A percentile compares a stretch with the other conserved stretches of the same genome.
Evolutionary conservation across 192 early-diverging fungal species (phyloP).

Genomic region (Pilaira anomala): DNA sequence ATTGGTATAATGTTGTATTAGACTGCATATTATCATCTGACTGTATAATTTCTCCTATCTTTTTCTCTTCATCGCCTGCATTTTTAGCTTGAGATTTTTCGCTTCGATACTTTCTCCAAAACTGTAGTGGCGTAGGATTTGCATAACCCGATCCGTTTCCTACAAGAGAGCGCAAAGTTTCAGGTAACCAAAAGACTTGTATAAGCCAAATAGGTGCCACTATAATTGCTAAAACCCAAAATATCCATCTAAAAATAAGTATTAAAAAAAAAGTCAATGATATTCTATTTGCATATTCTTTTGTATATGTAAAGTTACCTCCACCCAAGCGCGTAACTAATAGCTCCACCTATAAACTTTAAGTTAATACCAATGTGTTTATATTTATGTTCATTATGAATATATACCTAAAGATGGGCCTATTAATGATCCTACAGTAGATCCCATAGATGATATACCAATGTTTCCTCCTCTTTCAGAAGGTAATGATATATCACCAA

Average conservation of each 20-base stretch:
- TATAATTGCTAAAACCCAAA: conserved; percentile 37
- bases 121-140: conserved; percentile 28
- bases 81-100: too few species aligned
- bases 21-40: not conserved
- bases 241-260: conserved; percentile 41
- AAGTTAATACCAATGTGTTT: too few species aligned
- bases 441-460: conserved; percentile 18
- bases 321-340: not conserved
- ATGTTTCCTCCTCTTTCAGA: conserved; percentile 24
- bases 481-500: conserved; percentile 25
- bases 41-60: not conserved
- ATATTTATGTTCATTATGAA: not conserved
- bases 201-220: conserved; percentile 20
- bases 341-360: not conserved
- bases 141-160: conserved; percentile 27
- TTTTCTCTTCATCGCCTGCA: conserved; percentile 6
- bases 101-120: too few species aligned
- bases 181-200: conserved; percentile 17
- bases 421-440: conserved; percentile 16
- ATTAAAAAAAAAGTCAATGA: not conserved
- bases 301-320: conserved; percentile 5
- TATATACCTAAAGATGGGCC: conserved; percentile 13
- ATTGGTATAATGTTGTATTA: not conserved
- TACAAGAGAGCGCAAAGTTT: conserved; percentile 24
- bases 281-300: not conserved